These are phyloP conservation scores for Saccharomycopsis fodiens DNA, from an alignment of 805 yeast genomes.

Conservation along the genomic window DNA sequence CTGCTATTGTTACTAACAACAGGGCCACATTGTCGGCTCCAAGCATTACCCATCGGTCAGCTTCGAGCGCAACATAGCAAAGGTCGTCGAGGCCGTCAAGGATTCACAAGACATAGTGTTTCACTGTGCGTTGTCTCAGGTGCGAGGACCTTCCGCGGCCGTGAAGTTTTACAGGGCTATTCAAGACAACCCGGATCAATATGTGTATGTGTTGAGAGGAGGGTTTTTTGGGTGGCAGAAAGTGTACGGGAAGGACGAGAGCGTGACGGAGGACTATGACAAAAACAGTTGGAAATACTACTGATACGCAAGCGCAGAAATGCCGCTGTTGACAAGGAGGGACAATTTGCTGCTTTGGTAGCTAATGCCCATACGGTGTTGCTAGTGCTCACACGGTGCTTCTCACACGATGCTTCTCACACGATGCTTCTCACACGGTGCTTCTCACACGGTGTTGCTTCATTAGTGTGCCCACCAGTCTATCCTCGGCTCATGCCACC, in stretches of 20 bases:
- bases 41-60: slow-evolving; percentile 15
- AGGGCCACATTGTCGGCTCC: slow-evolving; percentile 19
- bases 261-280: slow-evolving; percentile 56
- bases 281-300: slow-evolving; percentile 34
- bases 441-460: too few species aligned
- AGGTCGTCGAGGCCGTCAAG: slow-evolving; percentile 63
- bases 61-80: slow-evolving; percentile 8
- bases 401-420: too few species aligned
- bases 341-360: too few species aligned
- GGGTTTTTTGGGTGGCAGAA: slow-evolving; percentile 86
- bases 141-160: slow-evolving; percentile 85
- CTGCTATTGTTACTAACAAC: slow-evolving; percentile 13
- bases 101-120: slow-evolving; percentile 73
- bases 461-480: too few species aligned
- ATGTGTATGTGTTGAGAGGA: slow-evolving; percentile 68
- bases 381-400: too few species aligned
- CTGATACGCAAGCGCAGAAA: too few species aligned
- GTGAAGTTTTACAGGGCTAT: slow-evolving; percentile 39
- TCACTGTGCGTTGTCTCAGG: slow-evolving; percentile 89
- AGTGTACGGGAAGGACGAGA: slow-evolving; percentile 56
- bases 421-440: too few species aligned
- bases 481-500: too few species aligned
- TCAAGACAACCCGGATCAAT: slow-evolving; percentile 23
- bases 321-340: too few species aligned
- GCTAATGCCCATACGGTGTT: too few species aligned